A percentile compares a stretch with the other conserved stretches of the same genome.
phyloP scores from a whole-genome alignment of 108 stramenopile species.

The Cyclotella choctawhatcheeana region DNA sequence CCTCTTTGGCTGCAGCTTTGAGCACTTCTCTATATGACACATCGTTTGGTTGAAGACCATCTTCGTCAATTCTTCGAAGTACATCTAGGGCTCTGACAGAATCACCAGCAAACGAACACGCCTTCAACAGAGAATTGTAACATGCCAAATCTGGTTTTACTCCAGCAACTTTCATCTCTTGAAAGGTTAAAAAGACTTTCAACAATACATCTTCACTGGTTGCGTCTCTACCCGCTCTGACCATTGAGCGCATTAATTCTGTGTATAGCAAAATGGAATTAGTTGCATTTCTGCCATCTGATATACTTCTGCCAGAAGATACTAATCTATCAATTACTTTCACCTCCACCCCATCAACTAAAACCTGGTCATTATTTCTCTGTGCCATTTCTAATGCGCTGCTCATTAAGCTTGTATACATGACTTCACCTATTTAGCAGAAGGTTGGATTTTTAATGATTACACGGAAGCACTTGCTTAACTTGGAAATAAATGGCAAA shows the following conservation, averaged over 20 bases:
- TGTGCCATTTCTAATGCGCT: slow-evolving; percentile 65
- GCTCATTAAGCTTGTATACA: slow-evolving; percentile 89
- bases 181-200: slow-evolving; percentile 82
- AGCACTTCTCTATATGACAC: slow-evolving; percentile 71
- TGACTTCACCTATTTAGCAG: slow-evolving; percentile 52
- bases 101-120: slow-evolving; percentile 81
- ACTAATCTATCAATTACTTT: slow-evolving; percentile 37
- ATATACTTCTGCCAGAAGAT: background rate
- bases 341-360: slow-evolving; percentile 39
- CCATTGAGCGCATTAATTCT: slow-evolving; percentile 65
- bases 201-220: slow-evolving; percentile 42
- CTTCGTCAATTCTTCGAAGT: slow-evolving; percentile 56
- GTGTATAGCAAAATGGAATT: slow-evolving; percentile 82
- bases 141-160: slow-evolving; percentile 78
- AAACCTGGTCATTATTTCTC: slow-evolving; percentile 51
- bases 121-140: slow-evolving; percentile 81
- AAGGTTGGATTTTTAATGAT: background rate
- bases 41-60: slow-evolving; percentile 68
- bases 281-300: slow-evolving; percentile 16
- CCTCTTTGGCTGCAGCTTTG: slow-evolving; percentile 62
- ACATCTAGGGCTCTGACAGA: slow-evolving; percentile 62
- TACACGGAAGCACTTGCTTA: background rate
- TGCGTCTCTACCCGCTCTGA: slow-evolving; percentile 37
- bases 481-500: background rate
- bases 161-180: slow-evolving; percentile 81